phyloP scores from a whole-genome alignment of 495 filamentous ascomycete genomes.

The Xylaria telfairii region DNA sequence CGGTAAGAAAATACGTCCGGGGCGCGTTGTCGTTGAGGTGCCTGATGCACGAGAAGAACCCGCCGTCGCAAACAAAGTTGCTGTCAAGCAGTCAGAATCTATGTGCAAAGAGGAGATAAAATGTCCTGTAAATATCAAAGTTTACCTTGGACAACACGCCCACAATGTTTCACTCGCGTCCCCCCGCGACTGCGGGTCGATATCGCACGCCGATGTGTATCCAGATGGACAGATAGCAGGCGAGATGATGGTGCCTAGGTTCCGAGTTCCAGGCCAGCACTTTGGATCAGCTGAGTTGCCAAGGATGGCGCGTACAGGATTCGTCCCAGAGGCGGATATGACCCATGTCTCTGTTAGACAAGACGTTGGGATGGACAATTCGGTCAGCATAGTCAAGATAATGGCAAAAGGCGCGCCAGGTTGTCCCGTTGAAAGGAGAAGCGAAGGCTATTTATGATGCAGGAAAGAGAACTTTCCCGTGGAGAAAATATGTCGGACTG shows the following conservation, averaged over 20 bases:
- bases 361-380: conserved; percentile 22
- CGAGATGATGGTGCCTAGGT: conserved; percentile 25
- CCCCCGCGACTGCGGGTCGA: background rate
- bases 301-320: background rate
- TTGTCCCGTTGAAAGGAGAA: no score
- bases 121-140: no score
- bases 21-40: background rate
- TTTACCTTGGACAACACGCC: conserved; percentile 32
- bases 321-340: background rate
- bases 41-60: conserved; percentile 22
- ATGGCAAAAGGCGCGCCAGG: no score
- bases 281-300: conserved; percentile 27
- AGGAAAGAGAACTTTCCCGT: no score
- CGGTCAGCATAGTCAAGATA: no score
- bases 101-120: no score
- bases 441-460: no score
- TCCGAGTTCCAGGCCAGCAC: conserved; percentile 24
- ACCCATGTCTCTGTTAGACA: conserved; percentile 29
- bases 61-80: conserved; percentile 23
- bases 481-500: no score
- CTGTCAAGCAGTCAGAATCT: background rate
- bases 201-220: conserved; percentile 29
- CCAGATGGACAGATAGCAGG: conserved; percentile 28
- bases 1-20: conserved; percentile 11
- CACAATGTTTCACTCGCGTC: conserved; percentile 28